Evolutionary conservation across 192 early-diverging fungal genomes (phyloP), one percentile per base, ranked within the genome.

Genomic region (Podila minutissima): DNA sequence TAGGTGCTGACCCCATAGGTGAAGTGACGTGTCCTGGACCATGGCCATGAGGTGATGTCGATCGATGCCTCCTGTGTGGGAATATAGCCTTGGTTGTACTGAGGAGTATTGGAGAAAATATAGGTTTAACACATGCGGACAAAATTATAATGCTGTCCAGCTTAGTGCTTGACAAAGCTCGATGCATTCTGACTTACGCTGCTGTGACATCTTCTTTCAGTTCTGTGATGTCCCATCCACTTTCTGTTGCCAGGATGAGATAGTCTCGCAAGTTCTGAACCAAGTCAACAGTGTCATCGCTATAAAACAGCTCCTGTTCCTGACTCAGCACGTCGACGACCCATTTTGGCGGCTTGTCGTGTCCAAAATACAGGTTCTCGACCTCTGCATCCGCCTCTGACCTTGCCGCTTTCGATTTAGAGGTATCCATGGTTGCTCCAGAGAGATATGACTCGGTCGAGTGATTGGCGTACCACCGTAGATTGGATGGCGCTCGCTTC

Each of bases 401-500:
- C 20, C 31, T 69, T 20, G 33, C 15, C 20, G 35, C 59, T 11
- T 53, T 60, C 20, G 68, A 12, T 31, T 63, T 20, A 26, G 61
- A 55, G 17, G 53, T 55, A 20, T 72, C 76, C 5, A 62, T n/a
- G 3, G 76, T 67, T 7, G 66, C 50, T 1, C 70, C 70, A 38
- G 71, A 69, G 13, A 81, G 31, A 35, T 69, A 81, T 0, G 71
- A 64, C 38, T 71, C 71, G 46, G 66, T 69, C 12, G 77, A 72
- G 55, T 69, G 77, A 0, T 66, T 57, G 6, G 71, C 71, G 24
- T 81, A 81, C 77, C 77, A 81, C 28, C 32, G 35, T 49, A 81
- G 38, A 28, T 81, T 81, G 17, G 77, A 81, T n/a, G 77, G 77
- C 0, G 77, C 77, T 22, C 71, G 59, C 22, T 81, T 81, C 53